Evolutionary conservation across 306 rosid species (phyloP), one percentile per base, ranked within the genome.

Genomic region (Dalbergia cultrata): DNA sequence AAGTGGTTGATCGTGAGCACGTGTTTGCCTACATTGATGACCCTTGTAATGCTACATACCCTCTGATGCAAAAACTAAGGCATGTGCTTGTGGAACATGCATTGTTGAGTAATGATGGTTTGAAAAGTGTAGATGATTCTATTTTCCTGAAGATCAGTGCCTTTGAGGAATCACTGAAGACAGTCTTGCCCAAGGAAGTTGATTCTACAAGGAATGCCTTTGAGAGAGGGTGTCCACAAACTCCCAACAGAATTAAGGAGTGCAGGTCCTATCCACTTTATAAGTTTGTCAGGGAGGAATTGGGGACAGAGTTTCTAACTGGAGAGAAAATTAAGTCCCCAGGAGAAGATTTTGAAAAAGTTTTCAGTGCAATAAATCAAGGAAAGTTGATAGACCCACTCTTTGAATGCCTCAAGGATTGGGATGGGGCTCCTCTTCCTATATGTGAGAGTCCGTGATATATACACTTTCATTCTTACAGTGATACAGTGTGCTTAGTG

Each of bases 61-160:
- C 84, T 3, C 39, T 86, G 6, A 80, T 83, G 80, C 85, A 82
- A 3, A 82, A 82, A 47, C 85, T 80, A 13, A 79, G 85, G 82
- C 82, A 80, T 37, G 80, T 86, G 44, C 72, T 83, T 14, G 74
- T 80, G 21, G 83, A 85, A 19, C 83, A 81, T 67, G 81, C 83
- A 33, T 61, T 84, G 64, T 22, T 26, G 4, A 78, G 52, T 47
- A 39, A 63, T 4, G 84, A 74, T 9, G 86, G 74, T 65, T 49
- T 70, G 49, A 58, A 43, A 43, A 9, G 47, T 8, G 47, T 2
- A 43, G 47, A 43, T 43, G 47, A 0, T 43, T 43, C 47, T 9
- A 43, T 43, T 9, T 43, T 43, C 47, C 6, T 2, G 10, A 43
- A 43, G 47, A 43, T 43, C 47, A 43, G 10, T 43, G 12, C 11